A percentile compares a stretch with the other conserved stretches of the same genome.
Conservation (phyloP, 1,139 yeast species). For the Sporopachydermia cereana region DNA sequence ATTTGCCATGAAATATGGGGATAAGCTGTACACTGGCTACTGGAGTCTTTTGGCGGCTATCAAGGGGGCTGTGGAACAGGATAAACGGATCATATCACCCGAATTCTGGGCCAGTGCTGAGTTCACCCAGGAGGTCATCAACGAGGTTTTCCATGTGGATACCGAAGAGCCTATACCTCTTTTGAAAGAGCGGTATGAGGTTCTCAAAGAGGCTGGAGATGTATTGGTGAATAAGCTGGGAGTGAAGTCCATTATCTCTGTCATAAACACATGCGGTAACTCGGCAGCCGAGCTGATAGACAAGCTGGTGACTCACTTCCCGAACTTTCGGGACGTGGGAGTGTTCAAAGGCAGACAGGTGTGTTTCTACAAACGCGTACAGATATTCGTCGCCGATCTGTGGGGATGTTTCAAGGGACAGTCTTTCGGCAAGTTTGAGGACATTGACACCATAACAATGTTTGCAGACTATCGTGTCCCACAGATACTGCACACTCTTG, state of each 20-base stretch:
- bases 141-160: constrained; percentile 21
- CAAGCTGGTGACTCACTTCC: constrained; percentile 18
- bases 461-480: constrained; percentile 36
- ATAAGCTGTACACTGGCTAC: constrained; percentile 28
- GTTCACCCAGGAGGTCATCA: constrained; percentile 18
- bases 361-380: constrained; percentile 28
- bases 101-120: constrained; percentile 21
- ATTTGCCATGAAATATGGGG: constrained; percentile 25
- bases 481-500: constrained; percentile 26
- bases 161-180: constrained; percentile 25
- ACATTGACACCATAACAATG: constrained; percentile 31
- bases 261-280: constrained; percentile 18
- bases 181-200: constrained; percentile 22
- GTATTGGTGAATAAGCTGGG: constrained; percentile 14
- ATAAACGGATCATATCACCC: constrained; percentile 26
- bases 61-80: constrained; percentile 27
- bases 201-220: constrained; percentile 26
- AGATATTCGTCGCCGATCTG: constrained; percentile 29
- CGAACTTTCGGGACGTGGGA: constrained; percentile 25
- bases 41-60: constrained; percentile 33
- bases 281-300: constrained; percentile 25
- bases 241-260: constrained; percentile 15
- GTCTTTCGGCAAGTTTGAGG: constrained; percentile 25
- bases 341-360: constrained; percentile 21
- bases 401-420: constrained; percentile 33